Evolutionary conservation across 441 rosid species (phyloP).

Genomic region (Erodium trifolium): DNA sequence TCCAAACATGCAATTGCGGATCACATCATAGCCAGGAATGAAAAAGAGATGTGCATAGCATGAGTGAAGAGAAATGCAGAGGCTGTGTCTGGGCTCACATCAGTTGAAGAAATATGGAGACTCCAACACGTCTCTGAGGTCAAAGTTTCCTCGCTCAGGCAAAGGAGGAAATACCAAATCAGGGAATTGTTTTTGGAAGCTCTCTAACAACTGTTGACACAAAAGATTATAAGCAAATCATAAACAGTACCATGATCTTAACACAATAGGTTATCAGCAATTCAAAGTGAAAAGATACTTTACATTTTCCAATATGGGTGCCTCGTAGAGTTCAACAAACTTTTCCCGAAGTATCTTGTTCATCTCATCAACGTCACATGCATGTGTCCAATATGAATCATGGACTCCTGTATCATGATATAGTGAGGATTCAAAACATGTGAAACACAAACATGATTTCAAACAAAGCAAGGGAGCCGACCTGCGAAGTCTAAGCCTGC

Average conservation of each 20-base stretch:
- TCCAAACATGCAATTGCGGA: not conserved
- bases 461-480: slow-evolving; percentile 15
- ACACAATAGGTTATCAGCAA: not conserved
- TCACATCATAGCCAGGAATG: slow-evolving; percentile 11
- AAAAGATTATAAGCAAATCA: slow-evolving; percentile 19
- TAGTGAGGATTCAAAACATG: slow-evolving; percentile 22
- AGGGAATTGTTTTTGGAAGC: slow-evolving; percentile 73
- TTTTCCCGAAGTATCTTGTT: slow-evolving; percentile 81
- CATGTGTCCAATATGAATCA: slow-evolving; percentile 99
- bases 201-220: slow-evolving; percentile 65
- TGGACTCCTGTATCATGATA: slow-evolving; percentile 76
- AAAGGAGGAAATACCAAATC: slow-evolving; percentile 70
- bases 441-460: slow-evolving; percentile 12
- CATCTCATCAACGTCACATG: slow-evolving; percentile 78
- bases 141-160: slow-evolving; percentile 87
- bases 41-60: not conserved
- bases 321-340: slow-evolving; percentile 87
- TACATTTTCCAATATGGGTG: slow-evolving; percentile 83
- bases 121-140: slow-evolving; percentile 65
- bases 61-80: not conserved
- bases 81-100: slow-evolving; percentile 19
- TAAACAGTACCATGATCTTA: not conserved
- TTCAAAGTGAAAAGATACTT: slow-evolving; percentile 68
- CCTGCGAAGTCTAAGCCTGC: slow-evolving; percentile 94
- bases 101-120: slow-evolving; percentile 94